Base-by-base conservation (phyloP, 768 basidiomycete species). In the Mycena galericulata region DNA sequence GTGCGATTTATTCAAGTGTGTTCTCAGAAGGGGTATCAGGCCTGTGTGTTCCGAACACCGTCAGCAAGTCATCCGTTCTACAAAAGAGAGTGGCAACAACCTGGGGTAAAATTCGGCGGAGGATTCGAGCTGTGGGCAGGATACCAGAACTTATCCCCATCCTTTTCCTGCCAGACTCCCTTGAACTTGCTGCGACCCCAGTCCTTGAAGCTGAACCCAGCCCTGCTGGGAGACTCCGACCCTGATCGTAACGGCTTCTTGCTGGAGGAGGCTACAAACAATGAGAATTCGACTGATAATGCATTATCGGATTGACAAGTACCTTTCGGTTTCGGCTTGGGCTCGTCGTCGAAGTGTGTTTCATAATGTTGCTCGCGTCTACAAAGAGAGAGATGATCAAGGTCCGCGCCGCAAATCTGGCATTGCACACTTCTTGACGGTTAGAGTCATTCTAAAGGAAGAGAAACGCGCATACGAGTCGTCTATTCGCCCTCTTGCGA, bases 101-200 rank as follows among this genome's bases (percentile, higher is more conserved):
- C 90, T 55, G 92, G 92, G 0, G 87, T 87, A 74, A 84, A 91
- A 72, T 90, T 92, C 5, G 69, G 62, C 4, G 81, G 80, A 12
- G 92, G 90, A 3, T 80, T 62, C 3, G 62, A 74, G 2, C 75
- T 65, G 64, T 82, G 80, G 6, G 86, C 69, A 17, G 87, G 77
- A 75, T 89, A 81, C 94, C 94, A 95, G 75, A 94, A 94, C 4
- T 79, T 63, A 68, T 92, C 91, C 45, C 73, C 74, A 36, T 80
- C 80, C 64, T 72, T 74, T n/a, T 62, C 64, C 58, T 29, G 34
- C 34, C 34, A 36, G 6, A 36, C 34, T 36, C 34, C 34, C 14
- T 36, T 36, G 34, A 36, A 36, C 14, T 36, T 36, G 34, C 34
- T 36, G 34, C 34, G 8, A 22, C 29, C 9, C 54, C 49, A 61